Conservation (phyloP, 1,284 basidiomycete species). For the Pseudozyma hubeiensis region DNA sequence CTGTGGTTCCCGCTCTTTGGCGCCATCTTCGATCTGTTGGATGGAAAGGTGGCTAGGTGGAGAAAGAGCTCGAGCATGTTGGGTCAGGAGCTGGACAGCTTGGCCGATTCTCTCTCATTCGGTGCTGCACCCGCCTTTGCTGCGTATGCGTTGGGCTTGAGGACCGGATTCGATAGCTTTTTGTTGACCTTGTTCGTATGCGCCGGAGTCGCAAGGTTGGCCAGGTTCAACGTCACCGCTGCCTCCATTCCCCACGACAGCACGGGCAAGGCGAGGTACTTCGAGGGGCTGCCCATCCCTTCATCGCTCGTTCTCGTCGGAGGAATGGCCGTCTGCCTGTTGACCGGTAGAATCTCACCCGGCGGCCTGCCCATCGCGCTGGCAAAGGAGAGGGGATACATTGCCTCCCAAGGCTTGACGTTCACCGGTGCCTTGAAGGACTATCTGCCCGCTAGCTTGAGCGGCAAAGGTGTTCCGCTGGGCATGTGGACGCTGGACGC, state of each 20-base stretch:
- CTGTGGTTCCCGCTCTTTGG: conserved; percentile 89
- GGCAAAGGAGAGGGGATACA: conserved; percentile 40
- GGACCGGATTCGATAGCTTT: conserved; percentile 88
- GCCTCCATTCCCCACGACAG: conserved; percentile 90
- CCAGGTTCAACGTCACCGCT: conserved; percentile 97
- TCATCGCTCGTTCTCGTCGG: conserved; percentile 85
- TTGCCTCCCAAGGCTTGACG: conserved; percentile 44
- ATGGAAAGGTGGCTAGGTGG: conserved; percentile 98
- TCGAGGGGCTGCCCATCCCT: conserved; percentile 97
- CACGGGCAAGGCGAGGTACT: conserved; percentile 90
- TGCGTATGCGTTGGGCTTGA: conserved; percentile 89
- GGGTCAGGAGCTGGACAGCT: conserved; percentile 97
- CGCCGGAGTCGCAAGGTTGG: conserved; percentile 92
- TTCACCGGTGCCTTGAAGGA: conserved; percentile 55
- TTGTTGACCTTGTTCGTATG: conserved; percentile 91
- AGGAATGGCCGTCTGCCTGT: conserved; percentile 83
- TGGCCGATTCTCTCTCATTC: conserved; percentile 98
- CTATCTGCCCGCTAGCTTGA: conserved; percentile 38
- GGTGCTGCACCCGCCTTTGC: conserved; percentile 94
- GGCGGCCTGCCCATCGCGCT: conserved; percentile 51
- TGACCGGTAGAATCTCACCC: conserved; percentile 73
- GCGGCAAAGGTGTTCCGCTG: conserved; percentile 53
- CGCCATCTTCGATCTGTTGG: conserved; percentile 97
- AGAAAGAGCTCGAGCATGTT: conserved; percentile 93
- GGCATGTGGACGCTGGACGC: conserved; percentile 55